Evolutionary conservation across 2,329 filamentous ascomycete genomes (phyloP).

Genomic region (Epichloe sp.): DNA sequence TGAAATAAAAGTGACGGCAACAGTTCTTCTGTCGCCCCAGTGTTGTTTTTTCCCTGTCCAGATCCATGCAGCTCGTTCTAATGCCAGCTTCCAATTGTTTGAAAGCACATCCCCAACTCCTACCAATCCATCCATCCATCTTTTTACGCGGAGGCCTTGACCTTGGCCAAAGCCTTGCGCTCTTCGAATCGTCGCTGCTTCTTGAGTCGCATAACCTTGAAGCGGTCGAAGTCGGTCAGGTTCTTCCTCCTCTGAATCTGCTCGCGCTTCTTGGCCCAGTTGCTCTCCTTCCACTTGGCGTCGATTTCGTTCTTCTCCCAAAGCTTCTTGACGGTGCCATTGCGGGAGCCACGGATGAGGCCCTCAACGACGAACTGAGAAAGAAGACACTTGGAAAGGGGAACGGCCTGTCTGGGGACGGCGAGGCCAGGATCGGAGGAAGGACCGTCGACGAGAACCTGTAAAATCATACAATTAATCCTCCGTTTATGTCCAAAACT

Average conservation of each 20-base stretch:
- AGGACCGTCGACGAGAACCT: constrained; percentile 96
- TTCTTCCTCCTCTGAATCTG: constrained; percentile 76
- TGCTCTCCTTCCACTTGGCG: constrained; percentile 79
- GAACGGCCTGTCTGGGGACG: constrained; percentile 76
- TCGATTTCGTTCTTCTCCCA: constrained; percentile 92
- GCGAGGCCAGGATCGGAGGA: constrained; percentile 65
- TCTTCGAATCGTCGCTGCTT: constrained; percentile 99
- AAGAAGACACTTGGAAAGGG: constrained; percentile 74
- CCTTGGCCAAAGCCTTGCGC: constrained; percentile 89
- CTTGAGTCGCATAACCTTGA: constrained; percentile 99
- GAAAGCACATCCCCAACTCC: constrained; percentile 12
- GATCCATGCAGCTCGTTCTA: constrained; percentile 25
- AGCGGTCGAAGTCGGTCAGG: constrained; percentile 97
- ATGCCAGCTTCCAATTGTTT: constrained; percentile 22
- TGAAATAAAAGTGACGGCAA: constrained; percentile 30
- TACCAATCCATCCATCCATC: constrained; percentile 22
- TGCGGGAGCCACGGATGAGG: constrained; percentile 74
- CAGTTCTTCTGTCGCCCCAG: constrained; percentile 23
- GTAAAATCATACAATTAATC: constrained; percentile 10
- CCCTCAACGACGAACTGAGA: constrained; percentile 79
- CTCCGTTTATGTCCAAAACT: background rate
- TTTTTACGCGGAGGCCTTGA: constrained; percentile 65
- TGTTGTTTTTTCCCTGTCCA: constrained; percentile 18
- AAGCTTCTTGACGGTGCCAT: constrained; percentile 67
- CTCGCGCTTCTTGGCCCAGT: constrained; percentile 87